These are phyloP conservation scores for Ceratobasidium sp. DNA, from an alignment of 1,284 basidiomycete species.

Conservation along the genomic window DNA sequence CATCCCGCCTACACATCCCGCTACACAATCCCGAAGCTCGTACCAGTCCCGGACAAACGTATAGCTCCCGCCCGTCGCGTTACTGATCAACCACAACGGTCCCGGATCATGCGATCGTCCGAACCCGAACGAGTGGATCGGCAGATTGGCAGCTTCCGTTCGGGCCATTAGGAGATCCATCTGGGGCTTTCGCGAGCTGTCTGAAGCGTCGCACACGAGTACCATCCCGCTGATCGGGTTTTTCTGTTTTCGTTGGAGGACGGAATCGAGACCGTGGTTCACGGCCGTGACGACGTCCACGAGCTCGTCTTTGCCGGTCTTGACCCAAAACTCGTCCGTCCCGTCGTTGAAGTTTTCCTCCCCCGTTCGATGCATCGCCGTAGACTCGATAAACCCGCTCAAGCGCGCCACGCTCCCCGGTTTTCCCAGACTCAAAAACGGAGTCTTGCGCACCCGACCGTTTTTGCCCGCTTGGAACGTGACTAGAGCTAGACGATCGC, in stretches of 20 bases:
- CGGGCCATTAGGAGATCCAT: conserved; percentile 98
- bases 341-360: conserved; percentile 54
- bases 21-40: conserved; percentile 88
- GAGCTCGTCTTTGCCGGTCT: conserved; percentile 86
- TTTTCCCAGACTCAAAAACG: conserved; percentile 83
- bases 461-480: conserved; percentile 88
- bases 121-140: conserved; percentile 97
- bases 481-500: conserved; percentile 87
- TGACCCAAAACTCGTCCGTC: conserved; percentile 82
- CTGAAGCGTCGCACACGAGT: conserved; percentile 91
- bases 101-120: conserved; percentile 96
- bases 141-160: conserved; percentile 91
- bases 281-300: conserved; percentile 97
- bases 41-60: conserved; percentile 98
- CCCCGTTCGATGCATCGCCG: conserved; percentile 62
- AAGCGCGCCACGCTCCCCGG: conserved; percentile 78
- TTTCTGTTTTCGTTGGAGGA: conserved; percentile 91
- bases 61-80: conserved; percentile 97
- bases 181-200: conserved; percentile 93
- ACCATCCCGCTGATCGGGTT: conserved; percentile 93
- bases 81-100: conserved; percentile 98
- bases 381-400: conserved; percentile 81
- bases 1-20: conserved; percentile 93
- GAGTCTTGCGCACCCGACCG: conserved; percentile 87
- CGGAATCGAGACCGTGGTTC: conserved; percentile 93